Evolutionary conservation across 1,139 yeast genomes (phyloP).

Genomic region (Candida sp.): DNA sequence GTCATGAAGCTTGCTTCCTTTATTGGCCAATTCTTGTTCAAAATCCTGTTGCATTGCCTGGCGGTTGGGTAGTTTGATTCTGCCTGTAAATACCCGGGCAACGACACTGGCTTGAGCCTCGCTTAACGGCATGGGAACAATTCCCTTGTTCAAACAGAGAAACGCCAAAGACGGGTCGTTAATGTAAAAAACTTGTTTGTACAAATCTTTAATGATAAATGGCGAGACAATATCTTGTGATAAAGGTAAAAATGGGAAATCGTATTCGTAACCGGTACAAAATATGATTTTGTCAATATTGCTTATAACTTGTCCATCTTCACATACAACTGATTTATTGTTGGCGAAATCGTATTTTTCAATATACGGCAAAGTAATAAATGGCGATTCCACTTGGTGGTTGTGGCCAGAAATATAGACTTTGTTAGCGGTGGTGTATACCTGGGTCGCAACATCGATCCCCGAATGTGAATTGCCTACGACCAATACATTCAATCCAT

Average conservation of each 20-base stretch:
- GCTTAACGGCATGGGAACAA: slow-evolving; percentile 46
- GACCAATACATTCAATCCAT: slow-evolving; percentile 39
- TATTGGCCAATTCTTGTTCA: slow-evolving; percentile 14
- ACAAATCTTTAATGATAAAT: slow-evolving; percentile 26
- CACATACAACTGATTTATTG: slow-evolving; percentile 23
- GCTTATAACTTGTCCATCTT: slow-evolving; percentile 18
- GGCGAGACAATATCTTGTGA: slow-evolving; percentile 28
- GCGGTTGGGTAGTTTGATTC: slow-evolving; percentile 29
- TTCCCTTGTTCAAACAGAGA: slow-evolving; percentile 34
- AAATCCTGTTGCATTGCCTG: slow-evolving; percentile 25
- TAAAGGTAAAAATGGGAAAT: slow-evolving; percentile 37
- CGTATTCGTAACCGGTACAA: slow-evolving; percentile 49
- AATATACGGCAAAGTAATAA: slow-evolving; percentile 22
- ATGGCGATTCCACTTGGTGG: slow-evolving; percentile 7
- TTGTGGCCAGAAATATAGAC: slow-evolving; percentile 28
- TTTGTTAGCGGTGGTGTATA: slow-evolving; percentile 34
- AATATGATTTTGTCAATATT: slow-evolving; percentile 39
- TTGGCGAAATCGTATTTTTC: slow-evolving; percentile 22
- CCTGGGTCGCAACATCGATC: slow-evolving; percentile 43
- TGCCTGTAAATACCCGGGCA: slow-evolving; percentile 40
- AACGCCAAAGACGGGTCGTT: slow-evolving; percentile 42
- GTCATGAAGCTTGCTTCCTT: slow-evolving; percentile 25
- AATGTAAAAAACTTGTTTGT: slow-evolving; percentile 42
- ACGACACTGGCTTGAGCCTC: slow-evolving; percentile 46
- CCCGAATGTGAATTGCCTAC: slow-evolving; percentile 50